Evolutionary conservation across 306 rosid genomes (phyloP).

Genomic region (Malus orientalis): DNA sequence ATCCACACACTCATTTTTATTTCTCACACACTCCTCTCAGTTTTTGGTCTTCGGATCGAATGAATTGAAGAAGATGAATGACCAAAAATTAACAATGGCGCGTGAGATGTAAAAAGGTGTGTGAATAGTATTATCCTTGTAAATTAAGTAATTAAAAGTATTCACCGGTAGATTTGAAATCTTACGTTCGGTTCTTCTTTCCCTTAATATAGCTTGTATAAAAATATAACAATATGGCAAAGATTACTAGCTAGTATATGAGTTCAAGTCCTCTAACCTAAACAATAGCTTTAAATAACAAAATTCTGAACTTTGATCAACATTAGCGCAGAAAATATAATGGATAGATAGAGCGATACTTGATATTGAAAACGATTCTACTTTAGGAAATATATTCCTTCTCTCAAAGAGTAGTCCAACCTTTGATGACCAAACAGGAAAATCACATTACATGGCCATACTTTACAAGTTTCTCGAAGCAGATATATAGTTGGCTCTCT

Average conservation of each 20-base stretch:
- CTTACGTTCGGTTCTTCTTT: no score
- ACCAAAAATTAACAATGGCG: no score
- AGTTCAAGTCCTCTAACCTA: neutral
- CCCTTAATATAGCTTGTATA: neutral
- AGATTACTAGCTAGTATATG: neutral
- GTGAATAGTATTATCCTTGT: no score
- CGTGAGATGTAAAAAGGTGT: no score
- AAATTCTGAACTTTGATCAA: neutral
- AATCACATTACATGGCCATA: neutral
- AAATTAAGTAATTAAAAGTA: neutral
- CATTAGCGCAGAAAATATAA: neutral
- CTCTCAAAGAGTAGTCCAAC: neutral
- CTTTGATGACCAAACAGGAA: neutral
- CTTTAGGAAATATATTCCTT: neutral
- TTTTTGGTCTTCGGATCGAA: no score
- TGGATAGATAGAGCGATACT: neutral
- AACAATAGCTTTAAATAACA: neutral
- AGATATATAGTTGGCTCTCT: neutral
- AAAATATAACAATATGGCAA: no score
- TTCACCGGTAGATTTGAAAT: no score
- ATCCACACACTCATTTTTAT: no score
- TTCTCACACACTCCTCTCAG: no score
- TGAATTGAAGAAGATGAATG: no score
- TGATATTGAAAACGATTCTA: neutral
- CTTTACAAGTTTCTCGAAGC: conserved; percentile 3